phyloP scores from a whole-genome alignment of 2,329 filamentous ascomycete species.

The Chaetomium sp. region DNA sequence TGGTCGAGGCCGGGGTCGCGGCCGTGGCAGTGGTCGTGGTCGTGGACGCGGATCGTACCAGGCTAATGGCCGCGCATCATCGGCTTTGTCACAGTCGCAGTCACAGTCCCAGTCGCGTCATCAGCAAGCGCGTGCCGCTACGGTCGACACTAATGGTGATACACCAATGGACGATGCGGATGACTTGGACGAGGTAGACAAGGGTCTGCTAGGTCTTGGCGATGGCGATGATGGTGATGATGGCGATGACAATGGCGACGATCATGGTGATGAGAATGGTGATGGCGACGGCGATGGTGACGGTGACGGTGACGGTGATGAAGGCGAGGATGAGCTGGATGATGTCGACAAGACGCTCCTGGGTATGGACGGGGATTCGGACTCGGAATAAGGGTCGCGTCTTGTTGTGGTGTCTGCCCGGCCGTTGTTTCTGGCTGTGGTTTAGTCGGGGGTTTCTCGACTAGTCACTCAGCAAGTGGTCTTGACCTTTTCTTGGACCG shows the following conservation, averaged over 20 bases:
- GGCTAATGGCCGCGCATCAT: slow-evolving; percentile 4
- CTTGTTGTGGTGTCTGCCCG: not conserved
- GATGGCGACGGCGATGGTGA: slow-evolving; percentile 45
- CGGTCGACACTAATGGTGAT: slow-evolving; percentile 34
- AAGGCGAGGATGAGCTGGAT: slow-evolving; percentile 43
- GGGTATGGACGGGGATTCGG: slow-evolving; percentile 30
- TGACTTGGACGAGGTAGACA: slow-evolving; percentile 49
- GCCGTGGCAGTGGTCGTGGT: slow-evolving; percentile 6
- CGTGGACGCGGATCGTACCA: slow-evolving; percentile 28
- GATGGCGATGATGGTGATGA: slow-evolving; percentile 37
- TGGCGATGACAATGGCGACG: slow-evolving; percentile 41
- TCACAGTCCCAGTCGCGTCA: no score
- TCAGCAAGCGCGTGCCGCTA: no score
- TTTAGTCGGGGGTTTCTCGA: no score
- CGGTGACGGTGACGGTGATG: slow-evolving; percentile 34
- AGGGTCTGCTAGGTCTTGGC: slow-evolving; percentile 41
- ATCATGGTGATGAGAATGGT: slow-evolving; percentile 41
- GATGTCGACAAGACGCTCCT: slow-evolving; percentile 33
- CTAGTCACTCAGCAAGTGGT: no score
- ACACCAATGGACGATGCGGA: slow-evolving; percentile 42
- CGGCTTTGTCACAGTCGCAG: no score
- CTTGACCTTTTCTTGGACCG: no score
- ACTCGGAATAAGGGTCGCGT: slow-evolving; percentile 26
- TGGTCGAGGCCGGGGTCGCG: slow-evolving; percentile 10
- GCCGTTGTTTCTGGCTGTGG: not conserved